Percentiles rank a stretch among this genome's conserved stretches.
These are phyloP conservation scores for Solanum arcanum DNA, from an alignment of 257 asterid species.

Conservation along the genomic window DNA sequence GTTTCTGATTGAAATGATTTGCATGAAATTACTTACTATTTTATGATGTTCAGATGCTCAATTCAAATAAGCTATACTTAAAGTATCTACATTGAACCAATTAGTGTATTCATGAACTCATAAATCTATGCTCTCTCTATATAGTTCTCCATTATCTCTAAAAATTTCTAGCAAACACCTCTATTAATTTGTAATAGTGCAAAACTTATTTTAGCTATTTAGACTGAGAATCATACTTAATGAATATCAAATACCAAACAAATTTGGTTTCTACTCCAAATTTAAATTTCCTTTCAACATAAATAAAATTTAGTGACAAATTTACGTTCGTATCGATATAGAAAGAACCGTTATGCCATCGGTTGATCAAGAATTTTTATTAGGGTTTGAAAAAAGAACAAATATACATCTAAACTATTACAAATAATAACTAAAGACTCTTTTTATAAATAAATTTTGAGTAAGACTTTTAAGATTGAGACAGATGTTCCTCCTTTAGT, in stretches of 20 bases:
- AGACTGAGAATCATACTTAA: too few relatives aligned
- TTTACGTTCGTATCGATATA: neutral
- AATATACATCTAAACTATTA: too few relatives aligned
- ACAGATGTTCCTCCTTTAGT: too few relatives aligned
- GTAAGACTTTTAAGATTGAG: too few relatives aligned
- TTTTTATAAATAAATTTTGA: too few relatives aligned
- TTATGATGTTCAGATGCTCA: neutral
- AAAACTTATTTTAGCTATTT: too few relatives aligned
- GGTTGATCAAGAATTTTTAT: neutral
- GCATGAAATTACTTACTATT: neutral
- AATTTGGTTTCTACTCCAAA: neutral
- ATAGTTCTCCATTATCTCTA: neutral
- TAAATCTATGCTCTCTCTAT: neutral
- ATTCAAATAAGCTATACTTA: accelerated
- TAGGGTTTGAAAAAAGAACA: too few relatives aligned
- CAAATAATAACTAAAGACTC: too few relatives aligned
- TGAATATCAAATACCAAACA: neutral
- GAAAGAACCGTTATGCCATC: neutral
- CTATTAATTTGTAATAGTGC: neutral
- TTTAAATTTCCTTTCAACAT: neutral
- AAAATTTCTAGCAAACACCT: neutral
- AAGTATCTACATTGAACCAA: neutral
- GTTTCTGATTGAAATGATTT: neutral
- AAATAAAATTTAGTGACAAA: neutral
- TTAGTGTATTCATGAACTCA: neutral